A percentile compares a stretch with the other conserved stretches of the same genome.
Evolutionary conservation across 169 alveolate genomes (phyloP).

Genomic region (Plasmodium cynomolgi): DNA sequence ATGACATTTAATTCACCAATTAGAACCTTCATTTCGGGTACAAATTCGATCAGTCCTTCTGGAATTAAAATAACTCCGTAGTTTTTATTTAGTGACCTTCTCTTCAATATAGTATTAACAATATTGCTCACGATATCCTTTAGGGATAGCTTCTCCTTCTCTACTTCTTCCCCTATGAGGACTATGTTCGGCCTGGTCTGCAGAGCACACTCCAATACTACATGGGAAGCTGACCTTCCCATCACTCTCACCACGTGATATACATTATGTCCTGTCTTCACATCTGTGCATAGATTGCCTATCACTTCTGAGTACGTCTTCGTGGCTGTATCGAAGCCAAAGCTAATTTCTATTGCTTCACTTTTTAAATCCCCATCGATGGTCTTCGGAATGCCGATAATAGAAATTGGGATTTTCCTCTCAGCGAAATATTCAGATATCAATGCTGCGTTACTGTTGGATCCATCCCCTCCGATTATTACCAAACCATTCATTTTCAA

Average conservation of each 20-base stretch:
- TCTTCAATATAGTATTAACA: conserved; percentile 92
- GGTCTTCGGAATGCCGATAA: conserved; percentile 99
- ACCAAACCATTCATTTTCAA: conserved; percentile 97
- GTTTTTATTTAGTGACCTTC: conserved; percentile 91
- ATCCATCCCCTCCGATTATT: conserved; percentile 99
- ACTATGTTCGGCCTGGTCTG: conserved; percentile 96
- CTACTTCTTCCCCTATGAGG: conserved; percentile 96
- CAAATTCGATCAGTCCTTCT: conserved; percentile 98
- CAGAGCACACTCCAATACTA: conserved; percentile 97
- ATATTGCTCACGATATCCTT: conserved; percentile 89
- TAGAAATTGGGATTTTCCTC: conserved; percentile 79
- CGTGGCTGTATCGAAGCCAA: conserved; percentile 99
- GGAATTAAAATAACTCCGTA: conserved; percentile 97
- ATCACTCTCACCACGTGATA: conserved; percentile 97
- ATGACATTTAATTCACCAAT: conserved; percentile 94
- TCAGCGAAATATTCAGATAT: conserved; percentile 95
- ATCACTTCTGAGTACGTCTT: conserved; percentile 95
- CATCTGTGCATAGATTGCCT: conserved; percentile 95
- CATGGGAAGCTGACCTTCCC: conserved; percentile 99
- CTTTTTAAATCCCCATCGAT: conserved; percentile 99
- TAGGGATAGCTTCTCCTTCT: conserved; percentile 89
- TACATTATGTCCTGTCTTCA: conserved; percentile 91
- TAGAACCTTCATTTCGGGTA: conserved; percentile 94
- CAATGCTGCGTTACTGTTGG: conserved; percentile 98
- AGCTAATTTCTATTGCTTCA: conserved; percentile 95